Evolutionary conservation across 2,329 filamentous ascomycete species (phyloP).

Genomic region (Cryphonectria naterciae): DNA sequence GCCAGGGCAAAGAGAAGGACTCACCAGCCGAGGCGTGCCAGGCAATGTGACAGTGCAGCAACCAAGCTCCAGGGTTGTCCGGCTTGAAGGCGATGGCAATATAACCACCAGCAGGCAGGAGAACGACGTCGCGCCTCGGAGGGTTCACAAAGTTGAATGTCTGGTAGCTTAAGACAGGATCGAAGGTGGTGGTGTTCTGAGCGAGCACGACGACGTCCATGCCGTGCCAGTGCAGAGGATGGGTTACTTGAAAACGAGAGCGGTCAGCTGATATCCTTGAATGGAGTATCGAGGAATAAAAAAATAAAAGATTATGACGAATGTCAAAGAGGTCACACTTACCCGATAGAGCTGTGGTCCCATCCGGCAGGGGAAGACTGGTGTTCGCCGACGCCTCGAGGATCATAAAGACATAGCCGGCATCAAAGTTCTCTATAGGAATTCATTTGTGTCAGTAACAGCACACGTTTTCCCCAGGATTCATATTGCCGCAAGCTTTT

Average conservation of each 20-base stretch:
- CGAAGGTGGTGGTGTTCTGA: slow-evolving; percentile 30
- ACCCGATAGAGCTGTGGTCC: slow-evolving; percentile 11
- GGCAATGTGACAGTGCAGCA: slow-evolving; percentile 48
- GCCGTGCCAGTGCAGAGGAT: slow-evolving; percentile 33
- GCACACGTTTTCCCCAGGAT: neutral
- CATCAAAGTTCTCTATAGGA: slow-evolving; percentile 20
- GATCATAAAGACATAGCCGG: slow-evolving; percentile 27
- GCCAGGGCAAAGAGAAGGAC: neutral
- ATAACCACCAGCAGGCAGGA: slow-evolving; percentile 41
- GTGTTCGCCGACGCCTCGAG: slow-evolving; percentile 22
- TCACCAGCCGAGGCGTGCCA: slow-evolving; percentile 44
- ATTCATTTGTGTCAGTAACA: neutral
- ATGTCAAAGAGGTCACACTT: neutral
- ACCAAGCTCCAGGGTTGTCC: slow-evolving; percentile 49
- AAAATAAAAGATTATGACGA: neutral
- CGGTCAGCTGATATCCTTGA: neutral
- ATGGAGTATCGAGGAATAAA: too few species aligned
- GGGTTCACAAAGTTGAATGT: slow-evolving; percentile 41
- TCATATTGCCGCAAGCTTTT: too few species aligned
- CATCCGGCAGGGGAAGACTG: slow-evolving; percentile 11
- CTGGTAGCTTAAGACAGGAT: slow-evolving; percentile 22
- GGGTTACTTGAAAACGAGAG: slow-evolving; percentile 8
- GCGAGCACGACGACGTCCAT: slow-evolving; percentile 41
- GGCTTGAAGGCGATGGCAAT: slow-evolving; percentile 44
- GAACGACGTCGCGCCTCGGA: slow-evolving; percentile 42